Evolutionary conservation across 352 stramenopile species (phyloP).

Genomic region (Pythium oligandrum): DNA sequence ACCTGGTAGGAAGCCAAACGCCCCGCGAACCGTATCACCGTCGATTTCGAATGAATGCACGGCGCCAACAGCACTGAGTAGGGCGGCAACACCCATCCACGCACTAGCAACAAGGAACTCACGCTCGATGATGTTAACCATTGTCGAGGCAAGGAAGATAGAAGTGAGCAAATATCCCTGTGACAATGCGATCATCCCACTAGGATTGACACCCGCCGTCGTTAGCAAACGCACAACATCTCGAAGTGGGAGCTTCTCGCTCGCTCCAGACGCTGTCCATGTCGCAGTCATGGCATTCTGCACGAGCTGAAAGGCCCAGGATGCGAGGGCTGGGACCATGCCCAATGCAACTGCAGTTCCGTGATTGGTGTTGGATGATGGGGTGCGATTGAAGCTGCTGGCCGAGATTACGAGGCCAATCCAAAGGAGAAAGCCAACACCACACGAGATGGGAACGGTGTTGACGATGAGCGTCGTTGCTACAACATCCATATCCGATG

Average conservation of each 20-base stretch:
- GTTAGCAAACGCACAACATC: slow-evolving; percentile 21
- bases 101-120: slow-evolving; percentile 30
- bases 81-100: slow-evolving; percentile 29
- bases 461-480: slow-evolving; percentile 27
- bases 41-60: slow-evolving; percentile 43
- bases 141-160: slow-evolving; percentile 38
- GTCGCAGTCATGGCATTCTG: slow-evolving; percentile 22
- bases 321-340: slow-evolving; percentile 31
- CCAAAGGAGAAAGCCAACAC: slow-evolving; percentile 43
- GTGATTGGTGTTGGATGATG: slow-evolving; percentile 35
- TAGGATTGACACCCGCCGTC: slow-evolving; percentile 25
- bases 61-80: slow-evolving; percentile 24
- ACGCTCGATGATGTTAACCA: slow-evolving; percentile 47
- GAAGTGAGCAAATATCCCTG: slow-evolving; percentile 41
- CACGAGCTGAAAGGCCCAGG: slow-evolving; percentile 39
- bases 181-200: slow-evolving; percentile 34
- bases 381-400: slow-evolving; percentile 33
- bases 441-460: slow-evolving; percentile 30
- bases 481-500: not conserved
- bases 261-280: not conserved
- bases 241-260: slow-evolving; percentile 8
- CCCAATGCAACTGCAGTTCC: slow-evolving; percentile 34
- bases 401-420: slow-evolving; percentile 42
- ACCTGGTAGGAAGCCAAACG: slow-evolving; percentile 24
- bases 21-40: slow-evolving; percentile 17